phyloP scores from a whole-genome alignment of 495 filamentous ascomycete genomes.

The Penicillium samsonianum region DNA sequence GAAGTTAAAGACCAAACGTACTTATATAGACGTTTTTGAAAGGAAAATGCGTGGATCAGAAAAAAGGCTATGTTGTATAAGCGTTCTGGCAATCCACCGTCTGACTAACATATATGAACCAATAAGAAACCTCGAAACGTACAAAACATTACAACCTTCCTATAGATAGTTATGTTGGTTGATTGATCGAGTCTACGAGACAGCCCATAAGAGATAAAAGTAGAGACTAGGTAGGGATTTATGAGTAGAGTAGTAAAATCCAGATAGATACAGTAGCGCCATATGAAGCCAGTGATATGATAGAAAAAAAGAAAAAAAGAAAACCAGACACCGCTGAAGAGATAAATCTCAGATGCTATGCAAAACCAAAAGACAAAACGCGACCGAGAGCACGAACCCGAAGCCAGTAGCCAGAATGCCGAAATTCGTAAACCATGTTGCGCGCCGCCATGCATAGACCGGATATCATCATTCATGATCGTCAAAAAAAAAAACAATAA shows the following conservation, averaged over 20 bases:
- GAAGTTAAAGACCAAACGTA: no score
- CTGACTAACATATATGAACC: no score
- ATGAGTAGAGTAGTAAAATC: conserved; percentile 26
- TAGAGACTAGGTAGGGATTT: not conserved
- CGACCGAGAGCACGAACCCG: conserved; percentile 36
- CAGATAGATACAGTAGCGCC: conserved; percentile 16
- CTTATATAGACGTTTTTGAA: no score
- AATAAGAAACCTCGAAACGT: no score
- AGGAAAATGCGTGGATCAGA: no score
- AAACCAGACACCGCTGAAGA: conserved; percentile 25
- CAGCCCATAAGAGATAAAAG: not conserved
- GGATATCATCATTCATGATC: conserved; percentile 36
- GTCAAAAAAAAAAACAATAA: conserved; percentile 19
- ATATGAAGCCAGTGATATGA: conserved; percentile 11
- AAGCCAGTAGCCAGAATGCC: conserved; percentile 35
- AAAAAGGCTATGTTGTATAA: no score
- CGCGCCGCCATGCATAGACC: conserved; percentile 39
- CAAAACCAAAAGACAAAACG: conserved; percentile 30
- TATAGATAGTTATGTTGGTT: no score
- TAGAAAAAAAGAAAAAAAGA: conserved; percentile 12
- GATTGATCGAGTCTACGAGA: not conserved
- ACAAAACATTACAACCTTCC: no score
- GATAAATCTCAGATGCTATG: conserved; percentile 31
- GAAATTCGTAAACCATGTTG: conserved; percentile 38
- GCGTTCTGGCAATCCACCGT: no score